phyloP scores from a whole-genome alignment of 345 rosid species.

The Arabis hirsuta region DNA sequence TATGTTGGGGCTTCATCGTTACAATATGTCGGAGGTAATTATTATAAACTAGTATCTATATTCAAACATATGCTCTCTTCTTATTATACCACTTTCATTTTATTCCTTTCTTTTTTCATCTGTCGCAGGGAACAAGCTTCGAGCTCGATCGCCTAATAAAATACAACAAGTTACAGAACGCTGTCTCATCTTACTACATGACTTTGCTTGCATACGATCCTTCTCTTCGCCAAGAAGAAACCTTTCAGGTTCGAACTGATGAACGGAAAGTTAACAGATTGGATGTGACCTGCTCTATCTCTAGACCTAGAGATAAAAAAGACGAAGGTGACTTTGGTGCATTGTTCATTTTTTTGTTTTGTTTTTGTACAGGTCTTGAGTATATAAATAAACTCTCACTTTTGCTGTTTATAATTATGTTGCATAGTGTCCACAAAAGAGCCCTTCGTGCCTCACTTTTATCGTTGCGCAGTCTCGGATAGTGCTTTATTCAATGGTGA shows the following conservation, averaged over 20 bases:
- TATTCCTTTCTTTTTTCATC: not conserved
- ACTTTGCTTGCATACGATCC: not conserved
- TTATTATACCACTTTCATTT: no score
- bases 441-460: slow-evolving; percentile 12
- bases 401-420: not conserved
- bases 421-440: not conserved
- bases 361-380: not conserved
- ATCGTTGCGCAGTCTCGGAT: not conserved
- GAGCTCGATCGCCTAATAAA: not conserved
- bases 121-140: not conserved
- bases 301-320: not conserved
- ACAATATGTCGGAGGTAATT: no score
- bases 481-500: not conserved
- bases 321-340: not conserved
- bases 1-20: no score
- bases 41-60: no score
- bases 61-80: no score
- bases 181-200: not conserved
- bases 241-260: slow-evolving; percentile 9
- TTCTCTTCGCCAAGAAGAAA: not conserved
- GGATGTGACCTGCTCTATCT: not conserved
- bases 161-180: not conserved
- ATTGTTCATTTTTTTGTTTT: not conserved
- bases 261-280: not conserved
- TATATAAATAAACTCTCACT: not conserved